Conservation (phyloP, 2,329 filamentous ascomycete species). For the Monilinia vaccinii-corymbosi region DNA sequence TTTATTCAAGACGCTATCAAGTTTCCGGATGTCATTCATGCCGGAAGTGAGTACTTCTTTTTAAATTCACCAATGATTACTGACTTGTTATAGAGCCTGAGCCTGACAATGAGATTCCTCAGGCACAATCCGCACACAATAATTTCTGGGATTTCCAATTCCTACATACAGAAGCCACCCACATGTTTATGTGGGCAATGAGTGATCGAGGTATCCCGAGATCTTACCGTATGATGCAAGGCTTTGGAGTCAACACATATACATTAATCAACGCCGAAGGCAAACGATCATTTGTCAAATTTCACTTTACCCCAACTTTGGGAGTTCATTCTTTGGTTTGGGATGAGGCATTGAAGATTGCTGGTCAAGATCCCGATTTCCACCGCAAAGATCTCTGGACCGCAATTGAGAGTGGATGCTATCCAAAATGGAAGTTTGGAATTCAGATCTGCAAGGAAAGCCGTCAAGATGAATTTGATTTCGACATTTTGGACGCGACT, state of each 20-base stretch:
- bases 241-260: constrained; percentile 76
- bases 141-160: constrained; percentile 71
- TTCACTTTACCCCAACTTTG: constrained; percentile 64
- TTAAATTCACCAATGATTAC: constrained; percentile 3
- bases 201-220: constrained; percentile 65
- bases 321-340: constrained; percentile 64
- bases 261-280: constrained; percentile 59
- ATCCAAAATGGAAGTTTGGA: constrained; percentile 72
- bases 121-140: constrained; percentile 63
- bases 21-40: constrained; percentile 57
- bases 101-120: constrained; percentile 60
- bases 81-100: constrained; percentile 49
- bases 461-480: constrained; percentile 53
- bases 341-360: constrained; percentile 59
- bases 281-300: constrained; percentile 67
- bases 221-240: constrained; percentile 77
- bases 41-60: constrained; percentile 26
- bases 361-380: constrained; percentile 69
- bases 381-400: constrained; percentile 69
- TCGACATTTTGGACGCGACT: constrained; percentile 73
- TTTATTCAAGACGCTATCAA: constrained; percentile 71
- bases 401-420: constrained; percentile 63
- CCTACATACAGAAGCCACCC: constrained; percentile 60
- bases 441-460: constrained; percentile 69
- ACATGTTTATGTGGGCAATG: constrained; percentile 76